A percentile compares a stretch with the other conserved stretches of the same genome.
These are phyloP conservation scores for Papiliotrema laurentii DNA, from an alignment of 1,284 basidiomycete genomes.

Conservation along the genomic window DNA sequence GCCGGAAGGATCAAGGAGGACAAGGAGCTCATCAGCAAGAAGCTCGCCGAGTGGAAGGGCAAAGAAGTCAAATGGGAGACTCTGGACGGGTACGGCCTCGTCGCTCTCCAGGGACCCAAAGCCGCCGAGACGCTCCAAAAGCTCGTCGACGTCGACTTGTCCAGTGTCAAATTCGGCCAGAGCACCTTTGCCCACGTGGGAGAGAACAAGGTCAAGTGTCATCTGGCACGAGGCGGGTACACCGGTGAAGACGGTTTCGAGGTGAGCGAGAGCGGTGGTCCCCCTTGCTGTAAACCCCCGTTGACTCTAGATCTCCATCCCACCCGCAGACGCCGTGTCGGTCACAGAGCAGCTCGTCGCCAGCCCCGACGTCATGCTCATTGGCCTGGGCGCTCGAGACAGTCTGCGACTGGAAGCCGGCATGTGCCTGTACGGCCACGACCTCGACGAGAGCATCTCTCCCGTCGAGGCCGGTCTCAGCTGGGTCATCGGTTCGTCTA, in stretches of 20 bases:
- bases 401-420: conserved; percentile 91
- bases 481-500: conserved; percentile 78
- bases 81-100: conserved; percentile 77
- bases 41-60: conserved; percentile 71
- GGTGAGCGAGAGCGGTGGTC: conserved; percentile 48
- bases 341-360: conserved; percentile 64
- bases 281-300: neutral
- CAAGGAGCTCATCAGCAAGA: conserved; percentile 67
- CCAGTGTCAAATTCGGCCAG: conserved; percentile 69
- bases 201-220: conserved; percentile 63
- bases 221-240: conserved; percentile 94
- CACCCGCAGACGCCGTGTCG: conserved; percentile 66
- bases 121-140: conserved; percentile 71
- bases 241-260: conserved; percentile 99
- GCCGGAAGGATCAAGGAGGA: conserved; percentile 82
- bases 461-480: conserved; percentile 86
- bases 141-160: conserved; percentile 66
- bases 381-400: conserved; percentile 89
- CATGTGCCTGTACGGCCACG: conserved; percentile 96
- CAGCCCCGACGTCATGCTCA: conserved; percentile 69
- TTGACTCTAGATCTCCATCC: conserved; percentile 74
- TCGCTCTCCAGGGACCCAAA: conserved; percentile 89
- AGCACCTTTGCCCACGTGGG: conserved; percentile 67
- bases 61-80: conserved; percentile 74
- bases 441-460: conserved; percentile 78